A percentile compares a stretch with the other conserved stretches of the same genome.
phyloP scores from a whole-genome alignment of 257 asterid species.

The Rauvolfia tetraphylla region DNA sequence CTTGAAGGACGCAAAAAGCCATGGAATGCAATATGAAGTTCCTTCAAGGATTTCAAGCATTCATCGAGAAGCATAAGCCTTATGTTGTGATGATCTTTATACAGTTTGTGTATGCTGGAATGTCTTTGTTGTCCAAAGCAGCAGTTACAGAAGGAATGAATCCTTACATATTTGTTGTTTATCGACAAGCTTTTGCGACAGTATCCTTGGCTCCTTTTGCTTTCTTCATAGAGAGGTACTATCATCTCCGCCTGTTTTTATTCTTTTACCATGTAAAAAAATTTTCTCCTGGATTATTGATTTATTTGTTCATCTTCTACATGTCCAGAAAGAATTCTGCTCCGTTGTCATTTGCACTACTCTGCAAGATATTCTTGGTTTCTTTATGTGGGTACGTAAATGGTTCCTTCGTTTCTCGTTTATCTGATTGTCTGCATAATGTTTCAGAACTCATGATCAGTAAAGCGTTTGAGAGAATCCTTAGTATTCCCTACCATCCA shows the following conservation, averaged over 20 bases:
- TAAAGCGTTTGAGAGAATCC: too few species aligned
- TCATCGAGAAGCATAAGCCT: conserved; percentile 25
- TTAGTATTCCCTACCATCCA: too few species aligned
- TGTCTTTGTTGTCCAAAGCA: conserved; percentile 56
- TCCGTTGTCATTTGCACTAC: conserved; percentile 34
- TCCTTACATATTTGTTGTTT: conserved; percentile 54
- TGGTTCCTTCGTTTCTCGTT: not conserved
- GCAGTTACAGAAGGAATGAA: conserved; percentile 50
- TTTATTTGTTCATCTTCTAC: not conserved
- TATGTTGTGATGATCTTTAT: conserved; percentile 39
- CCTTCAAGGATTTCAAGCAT: not conserved
- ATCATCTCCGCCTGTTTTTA: too few species aligned
- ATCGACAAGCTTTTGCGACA: conserved; percentile 55
- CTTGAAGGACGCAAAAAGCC: not conserved
- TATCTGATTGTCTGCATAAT: not conserved
- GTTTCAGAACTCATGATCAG: too few species aligned
- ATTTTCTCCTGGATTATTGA: not conserved
- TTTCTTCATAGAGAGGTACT: conserved; percentile 44
- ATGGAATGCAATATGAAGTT: not conserved
- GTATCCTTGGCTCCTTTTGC: conserved; percentile 51
- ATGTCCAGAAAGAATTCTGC: conserved; percentile 38
- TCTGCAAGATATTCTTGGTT: conserved; percentile 40
- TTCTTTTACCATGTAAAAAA: too few species aligned
- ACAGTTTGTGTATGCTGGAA: conserved; percentile 48
- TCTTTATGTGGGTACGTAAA: conserved; percentile 50